Evolutionary conservation across 371 early-diverging fungal genomes (phyloP).

Genomic region (Racocetra persica): DNA sequence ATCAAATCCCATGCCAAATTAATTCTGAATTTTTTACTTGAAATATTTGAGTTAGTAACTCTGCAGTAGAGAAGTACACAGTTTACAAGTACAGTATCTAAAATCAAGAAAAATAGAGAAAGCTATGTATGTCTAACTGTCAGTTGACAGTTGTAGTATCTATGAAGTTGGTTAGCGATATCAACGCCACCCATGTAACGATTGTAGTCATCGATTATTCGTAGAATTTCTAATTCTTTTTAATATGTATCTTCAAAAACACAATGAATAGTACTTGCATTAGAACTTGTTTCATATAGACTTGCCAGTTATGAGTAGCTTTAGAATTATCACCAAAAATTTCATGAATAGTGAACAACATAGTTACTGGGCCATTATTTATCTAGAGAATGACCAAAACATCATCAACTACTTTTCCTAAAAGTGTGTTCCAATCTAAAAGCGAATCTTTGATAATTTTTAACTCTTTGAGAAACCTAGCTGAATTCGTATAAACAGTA

Average conservation of each 20-base stretch:
- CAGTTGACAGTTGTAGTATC: no score
- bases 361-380: background rate
- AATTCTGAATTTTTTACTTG: no score
- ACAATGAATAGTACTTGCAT: background rate
- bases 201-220: background rate
- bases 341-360: constrained; percentile 3
- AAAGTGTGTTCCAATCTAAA: constrained; percentile 9
- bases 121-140: no score
- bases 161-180: constrained; percentile 24
- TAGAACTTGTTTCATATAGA: background rate
- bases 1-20: no score
- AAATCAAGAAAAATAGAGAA: no score
- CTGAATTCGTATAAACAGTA: background rate
- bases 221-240: background rate
- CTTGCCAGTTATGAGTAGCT: background rate
- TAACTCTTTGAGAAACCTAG: background rate
- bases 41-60: no score
- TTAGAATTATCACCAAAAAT: background rate
- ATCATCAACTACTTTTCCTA: background rate
- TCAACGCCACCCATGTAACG: constrained; percentile 42
- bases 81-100: no score
- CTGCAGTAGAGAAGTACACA: no score
- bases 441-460: background rate
- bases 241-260: background rate
- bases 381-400: background rate